Conservation (phyloP, 805 yeast species). For the Wickerhamiella brachini region DNA sequence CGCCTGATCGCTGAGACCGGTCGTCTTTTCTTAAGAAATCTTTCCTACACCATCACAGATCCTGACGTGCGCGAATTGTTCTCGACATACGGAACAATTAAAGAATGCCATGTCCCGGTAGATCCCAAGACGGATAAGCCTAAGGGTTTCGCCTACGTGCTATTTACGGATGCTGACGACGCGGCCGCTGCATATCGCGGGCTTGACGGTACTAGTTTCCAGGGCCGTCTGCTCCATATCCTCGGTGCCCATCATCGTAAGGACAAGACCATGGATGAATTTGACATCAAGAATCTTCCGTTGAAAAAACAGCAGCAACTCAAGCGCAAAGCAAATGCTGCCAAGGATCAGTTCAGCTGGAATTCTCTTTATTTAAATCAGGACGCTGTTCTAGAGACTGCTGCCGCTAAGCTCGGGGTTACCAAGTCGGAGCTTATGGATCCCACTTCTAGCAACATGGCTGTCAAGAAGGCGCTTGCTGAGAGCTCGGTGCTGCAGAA, state of each 20-base stretch:
- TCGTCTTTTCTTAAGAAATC: conserved; percentile 77
- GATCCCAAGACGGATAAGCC: conserved; percentile 83
- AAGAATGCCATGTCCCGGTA: conserved; percentile 84
- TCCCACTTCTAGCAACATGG: conserved; percentile 74
- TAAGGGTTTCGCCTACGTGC: conserved; percentile 83
- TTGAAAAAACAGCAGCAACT: conserved; percentile 81
- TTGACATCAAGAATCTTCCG: conserved; percentile 81
- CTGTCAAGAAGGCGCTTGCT: conserved; percentile 93
- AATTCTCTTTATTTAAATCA: conserved; percentile 80
- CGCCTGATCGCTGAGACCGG: conserved; percentile 53
- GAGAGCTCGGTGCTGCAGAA: conserved; percentile 92
- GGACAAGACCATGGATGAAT: conserved; percentile 74
- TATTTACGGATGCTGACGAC: conserved; percentile 50
- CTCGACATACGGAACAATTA: conserved; percentile 50
- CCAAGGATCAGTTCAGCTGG: conserved; percentile 86
- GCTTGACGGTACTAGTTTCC: conserved; percentile 80
- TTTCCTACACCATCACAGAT: conserved; percentile 65
- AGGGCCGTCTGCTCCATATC: conserved; percentile 84
- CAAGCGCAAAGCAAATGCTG: conserved; percentile 70
- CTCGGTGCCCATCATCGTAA: conserved; percentile 76
- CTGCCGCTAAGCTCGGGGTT: conserved; percentile 73
- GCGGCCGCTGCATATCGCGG: conserved; percentile 64
- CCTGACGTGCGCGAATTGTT: conserved; percentile 61
- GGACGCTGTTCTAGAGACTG: conserved; percentile 85
- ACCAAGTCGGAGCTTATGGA: conserved; percentile 73